Conservation (phyloP, 1,284 basidiomycete genomes). For the Paramarasmius palmivorus region DNA sequence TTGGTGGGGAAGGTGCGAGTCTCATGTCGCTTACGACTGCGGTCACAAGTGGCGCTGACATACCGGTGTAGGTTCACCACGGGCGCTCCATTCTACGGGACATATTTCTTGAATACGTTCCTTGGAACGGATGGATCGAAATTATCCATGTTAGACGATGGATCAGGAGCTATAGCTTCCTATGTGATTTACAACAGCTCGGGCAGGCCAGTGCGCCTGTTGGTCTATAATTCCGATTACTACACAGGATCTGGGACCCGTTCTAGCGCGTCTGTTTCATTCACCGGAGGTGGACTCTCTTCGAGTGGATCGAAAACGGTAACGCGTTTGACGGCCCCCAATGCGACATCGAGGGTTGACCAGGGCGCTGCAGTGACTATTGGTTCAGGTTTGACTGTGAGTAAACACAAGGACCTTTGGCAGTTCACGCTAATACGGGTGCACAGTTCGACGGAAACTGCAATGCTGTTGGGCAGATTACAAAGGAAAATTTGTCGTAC, state of each 20-base stretch:
- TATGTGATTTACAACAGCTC: slow-evolving; percentile 35
- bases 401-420: slow-evolving; percentile 7
- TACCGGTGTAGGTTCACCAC: slow-evolving; percentile 9
- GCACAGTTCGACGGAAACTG: slow-evolving; percentile 14
- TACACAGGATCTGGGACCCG: slow-evolving; percentile 36
- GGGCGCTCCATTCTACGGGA: slow-evolving; percentile 41
- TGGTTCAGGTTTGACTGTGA: slow-evolving; percentile 33
- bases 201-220: slow-evolving; percentile 29
- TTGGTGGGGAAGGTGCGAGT: slow-evolving; percentile 34
- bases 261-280: slow-evolving; percentile 25
- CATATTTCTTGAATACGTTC: slow-evolving; percentile 39
- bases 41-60: not conserved
- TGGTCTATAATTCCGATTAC: slow-evolving; percentile 40
- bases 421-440: not conserved
- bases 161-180: slow-evolving; percentile 30
- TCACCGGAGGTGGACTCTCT: slow-evolving; percentile 29
- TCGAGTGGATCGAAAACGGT: slow-evolving; percentile 23
- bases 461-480: slow-evolving; percentile 27
- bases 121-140: slow-evolving; percentile 32
- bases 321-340: slow-evolving; percentile 37
- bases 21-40: slow-evolving; percentile 20
- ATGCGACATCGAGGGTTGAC: slow-evolving; percentile 33
- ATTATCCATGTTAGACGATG: slow-evolving; percentile 38
- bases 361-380: slow-evolving; percentile 39
- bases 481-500: slow-evolving; percentile 29